These are phyloP conservation scores for Fusarium phyllophilum DNA, from an alignment of 2,329 filamentous ascomycete genomes.

Conservation along the genomic window DNA sequence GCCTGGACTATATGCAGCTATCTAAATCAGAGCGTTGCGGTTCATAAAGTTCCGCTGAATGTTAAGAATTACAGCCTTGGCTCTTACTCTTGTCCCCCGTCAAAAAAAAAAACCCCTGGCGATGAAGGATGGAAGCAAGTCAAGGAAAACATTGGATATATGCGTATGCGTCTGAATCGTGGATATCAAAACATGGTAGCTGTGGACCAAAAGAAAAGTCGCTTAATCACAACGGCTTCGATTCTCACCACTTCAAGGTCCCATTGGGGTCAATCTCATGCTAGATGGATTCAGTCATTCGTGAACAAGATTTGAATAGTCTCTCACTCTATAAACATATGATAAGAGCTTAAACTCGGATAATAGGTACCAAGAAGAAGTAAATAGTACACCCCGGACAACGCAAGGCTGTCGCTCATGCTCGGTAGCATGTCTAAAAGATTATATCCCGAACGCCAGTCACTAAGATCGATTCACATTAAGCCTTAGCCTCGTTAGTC, in stretches of 20 bases:
- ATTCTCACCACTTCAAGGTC: neutral
- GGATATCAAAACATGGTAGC: neutral
- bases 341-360: neutral
- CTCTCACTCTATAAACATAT: neutral
- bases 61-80: neutral
- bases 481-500: conserved; percentile 40
- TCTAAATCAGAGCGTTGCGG: neutral
- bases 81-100: neutral
- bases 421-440: neutral
- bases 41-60: neutral
- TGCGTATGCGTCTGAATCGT: neutral
- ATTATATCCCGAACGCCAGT: conserved; percentile 37
- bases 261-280: neutral
- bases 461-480: conserved; percentile 5
- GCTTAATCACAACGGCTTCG: neutral
- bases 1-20: neutral
- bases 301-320: neutral
- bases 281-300: neutral
- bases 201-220: neutral
- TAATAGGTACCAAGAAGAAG: neutral
- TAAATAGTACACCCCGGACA: neutral
- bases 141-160: neutral
- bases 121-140: neutral
- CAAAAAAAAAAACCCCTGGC: neutral
- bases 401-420: neutral